A percentile compares a stretch with the other conserved stretches of the same genome.
These are phyloP conservation scores for Xylogone sp. DNA, from an alignment of 2,329 filamentous ascomycete species.

Conservation along the genomic window DNA sequence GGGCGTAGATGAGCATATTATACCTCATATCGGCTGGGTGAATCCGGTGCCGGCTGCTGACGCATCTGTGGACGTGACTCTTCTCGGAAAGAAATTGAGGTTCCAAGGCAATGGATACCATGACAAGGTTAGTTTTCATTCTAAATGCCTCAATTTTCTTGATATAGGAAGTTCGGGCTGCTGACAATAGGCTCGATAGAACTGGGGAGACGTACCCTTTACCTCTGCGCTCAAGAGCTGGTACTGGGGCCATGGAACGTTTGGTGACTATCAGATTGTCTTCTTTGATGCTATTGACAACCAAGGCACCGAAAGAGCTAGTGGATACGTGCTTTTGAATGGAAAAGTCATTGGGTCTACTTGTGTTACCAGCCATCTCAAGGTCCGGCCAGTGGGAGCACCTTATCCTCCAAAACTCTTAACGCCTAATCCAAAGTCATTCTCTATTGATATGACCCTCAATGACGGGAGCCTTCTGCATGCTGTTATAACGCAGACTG, in stretches of 20 bases:
- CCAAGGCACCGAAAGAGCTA: not conserved
- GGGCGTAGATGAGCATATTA: not conserved
- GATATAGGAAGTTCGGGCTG: not conserved
- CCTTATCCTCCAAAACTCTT: constrained; percentile 2
- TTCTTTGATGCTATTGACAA: constrained; percentile 2
- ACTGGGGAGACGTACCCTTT: not conserved
- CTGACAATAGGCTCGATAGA: not conserved
- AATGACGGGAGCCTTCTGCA: constrained; percentile 1
- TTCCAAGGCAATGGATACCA: constrained; percentile 1
- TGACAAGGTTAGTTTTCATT: not conserved
- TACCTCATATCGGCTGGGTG: constrained; percentile 1
- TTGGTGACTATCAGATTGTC: not conserved
- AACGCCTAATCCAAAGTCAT: not conserved
- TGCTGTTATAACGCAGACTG: not conserved
- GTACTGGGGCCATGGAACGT: constrained; percentile 1
- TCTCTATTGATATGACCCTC: constrained; percentile 2
- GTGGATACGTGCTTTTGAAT: constrained; percentile 1
- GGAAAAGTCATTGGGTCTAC: constrained; percentile 1
- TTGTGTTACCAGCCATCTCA: not conserved
- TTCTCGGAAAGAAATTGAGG: not conserved
- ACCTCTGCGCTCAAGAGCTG: not conserved
- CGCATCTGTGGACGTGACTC: not conserved
- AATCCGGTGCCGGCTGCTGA: constrained; percentile 1
- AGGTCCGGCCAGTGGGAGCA: not conserved
- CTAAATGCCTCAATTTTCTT: not conserved